A percentile compares a stretch with the other conserved stretches of the same genome.
phyloP scores from a whole-genome alignment of 805 yeast species.

The Candida insectalens region DNA sequence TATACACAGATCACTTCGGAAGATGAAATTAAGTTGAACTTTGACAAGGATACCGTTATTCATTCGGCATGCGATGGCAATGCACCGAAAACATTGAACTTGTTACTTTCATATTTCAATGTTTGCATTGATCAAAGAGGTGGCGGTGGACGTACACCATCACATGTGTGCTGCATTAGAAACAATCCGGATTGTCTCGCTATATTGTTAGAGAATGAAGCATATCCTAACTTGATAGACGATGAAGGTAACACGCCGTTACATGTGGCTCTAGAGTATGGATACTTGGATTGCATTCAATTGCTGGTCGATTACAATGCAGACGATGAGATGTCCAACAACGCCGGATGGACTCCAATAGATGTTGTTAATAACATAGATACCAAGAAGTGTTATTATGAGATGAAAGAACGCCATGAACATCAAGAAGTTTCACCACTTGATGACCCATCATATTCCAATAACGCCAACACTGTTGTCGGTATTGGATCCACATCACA shows the following conservation, averaged over 20 bases:
- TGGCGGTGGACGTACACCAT: conserved; percentile 44
- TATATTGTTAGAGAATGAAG: conserved; percentile 63
- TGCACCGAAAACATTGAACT: conserved; percentile 57
- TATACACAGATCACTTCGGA: conserved; percentile 23
- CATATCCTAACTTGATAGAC: conserved; percentile 66
- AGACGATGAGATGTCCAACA: conserved; percentile 39
- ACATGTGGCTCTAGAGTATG: conserved; percentile 72
- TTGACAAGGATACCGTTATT: conserved; percentile 51
- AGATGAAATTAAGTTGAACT: conserved; percentile 33
- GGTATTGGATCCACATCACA: conserved; percentile 5
- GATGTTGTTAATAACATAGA: conserved; percentile 51
- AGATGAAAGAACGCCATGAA: conserved; percentile 12
- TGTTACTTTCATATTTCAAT: conserved; percentile 54
- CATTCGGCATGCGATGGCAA: conserved; percentile 55
- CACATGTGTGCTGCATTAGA: conserved; percentile 55
- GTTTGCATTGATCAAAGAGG: conserved; percentile 38
- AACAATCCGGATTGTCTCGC: conserved; percentile 58
- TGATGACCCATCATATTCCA: conserved; percentile 12
- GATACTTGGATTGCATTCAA: conserved; percentile 47
- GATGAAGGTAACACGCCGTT: conserved; percentile 71
- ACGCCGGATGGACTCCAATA: conserved; percentile 54
- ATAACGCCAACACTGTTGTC: conserved; percentile 7
- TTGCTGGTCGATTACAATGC: conserved; percentile 41
- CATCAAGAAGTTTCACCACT: not conserved
- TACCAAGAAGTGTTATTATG: conserved; percentile 32